Conservation (phyloP, 2,329 filamentous ascomycete genomes). For the Colletotrichum lupini region DNA sequence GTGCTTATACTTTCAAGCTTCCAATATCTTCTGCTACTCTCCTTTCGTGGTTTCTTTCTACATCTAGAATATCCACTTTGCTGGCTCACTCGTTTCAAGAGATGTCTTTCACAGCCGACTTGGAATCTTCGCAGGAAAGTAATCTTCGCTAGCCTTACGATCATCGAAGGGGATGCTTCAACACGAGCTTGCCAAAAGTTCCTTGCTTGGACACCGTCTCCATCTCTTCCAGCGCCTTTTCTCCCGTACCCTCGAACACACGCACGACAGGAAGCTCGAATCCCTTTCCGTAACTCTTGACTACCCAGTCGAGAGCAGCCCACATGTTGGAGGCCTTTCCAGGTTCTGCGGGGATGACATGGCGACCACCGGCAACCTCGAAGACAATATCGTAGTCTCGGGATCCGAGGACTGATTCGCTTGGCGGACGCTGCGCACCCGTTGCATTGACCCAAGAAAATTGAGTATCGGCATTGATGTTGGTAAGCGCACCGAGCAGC, state of each 20-base stretch:
- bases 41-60: too few relatives aligned
- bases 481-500: background rate
- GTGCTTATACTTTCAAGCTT: too few relatives aligned
- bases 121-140: too few relatives aligned
- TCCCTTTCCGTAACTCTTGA: background rate
- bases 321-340: background rate
- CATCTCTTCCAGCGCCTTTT: constrained; percentile 9
- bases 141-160: too few relatives aligned
- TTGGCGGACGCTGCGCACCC: background rate
- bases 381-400: background rate
- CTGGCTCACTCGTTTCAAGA: too few relatives aligned
- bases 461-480: background rate
- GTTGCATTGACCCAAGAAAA: background rate
- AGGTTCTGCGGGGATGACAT: background rate
- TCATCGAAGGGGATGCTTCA: constrained; percentile 13
- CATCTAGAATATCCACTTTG: too few relatives aligned
- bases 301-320: constrained; percentile 1
- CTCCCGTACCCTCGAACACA: constrained; percentile 9
- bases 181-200: constrained; percentile 14
- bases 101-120: too few relatives aligned
- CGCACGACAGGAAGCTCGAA: constrained; percentile 10
- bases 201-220: constrained; percentile 11
- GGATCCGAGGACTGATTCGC: background rate
- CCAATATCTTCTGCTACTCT: too few relatives aligned
- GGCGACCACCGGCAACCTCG: background rate